Conservation (phyloP, 257 asterid genomes). For the Euphrasia confusa region DNA sequence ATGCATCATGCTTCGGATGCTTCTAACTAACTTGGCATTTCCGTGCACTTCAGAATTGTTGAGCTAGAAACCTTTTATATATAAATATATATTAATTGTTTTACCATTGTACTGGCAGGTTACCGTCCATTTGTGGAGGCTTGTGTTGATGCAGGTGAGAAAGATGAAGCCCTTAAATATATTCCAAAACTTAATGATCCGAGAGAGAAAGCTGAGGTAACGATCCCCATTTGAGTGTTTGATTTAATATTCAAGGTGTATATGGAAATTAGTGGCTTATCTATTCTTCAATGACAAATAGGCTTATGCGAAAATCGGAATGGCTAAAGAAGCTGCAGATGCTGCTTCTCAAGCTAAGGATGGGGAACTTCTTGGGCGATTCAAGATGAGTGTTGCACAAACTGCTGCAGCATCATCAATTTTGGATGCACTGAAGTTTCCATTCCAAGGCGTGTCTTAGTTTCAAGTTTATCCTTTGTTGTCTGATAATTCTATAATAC, state of each 20-base stretch:
- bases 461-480: background rate
- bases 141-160: slow-evolving; percentile 82
- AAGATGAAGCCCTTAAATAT: slow-evolving; percentile 77
- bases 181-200: slow-evolving; percentile 87
- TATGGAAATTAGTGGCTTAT: slow-evolving; percentile 7
- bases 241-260: background rate
- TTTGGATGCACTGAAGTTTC: slow-evolving; percentile 63
- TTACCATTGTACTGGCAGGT: slow-evolving; percentile 37
- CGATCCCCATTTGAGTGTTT: background rate
- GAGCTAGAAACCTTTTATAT: background rate
- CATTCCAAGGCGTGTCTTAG: slow-evolving; percentile 77
- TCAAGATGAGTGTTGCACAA: slow-evolving; percentile 61
- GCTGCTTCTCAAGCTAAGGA: slow-evolving; percentile 91
- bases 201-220: slow-evolving; percentile 89
- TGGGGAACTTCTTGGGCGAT: slow-evolving; percentile 74
- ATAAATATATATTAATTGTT: too few species aligned
- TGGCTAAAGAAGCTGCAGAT: slow-evolving; percentile 97
- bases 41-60: background rate
- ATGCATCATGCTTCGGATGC: slow-evolving; percentile 10
- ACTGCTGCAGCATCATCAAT: slow-evolving; percentile 73
- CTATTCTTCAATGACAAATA: slow-evolving; percentile 26
- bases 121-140: slow-evolving; percentile 98
- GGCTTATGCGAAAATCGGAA: slow-evolving; percentile 92
- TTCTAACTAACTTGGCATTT: too few species aligned
- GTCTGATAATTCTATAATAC: too few species aligned